Percentiles rank a stretch among this genome's conserved stretches.
Evolutionary conservation across 2,329 filamentous ascomycete genomes (phyloP).

Genomic region (Pleomassaria siparia): DNA sequence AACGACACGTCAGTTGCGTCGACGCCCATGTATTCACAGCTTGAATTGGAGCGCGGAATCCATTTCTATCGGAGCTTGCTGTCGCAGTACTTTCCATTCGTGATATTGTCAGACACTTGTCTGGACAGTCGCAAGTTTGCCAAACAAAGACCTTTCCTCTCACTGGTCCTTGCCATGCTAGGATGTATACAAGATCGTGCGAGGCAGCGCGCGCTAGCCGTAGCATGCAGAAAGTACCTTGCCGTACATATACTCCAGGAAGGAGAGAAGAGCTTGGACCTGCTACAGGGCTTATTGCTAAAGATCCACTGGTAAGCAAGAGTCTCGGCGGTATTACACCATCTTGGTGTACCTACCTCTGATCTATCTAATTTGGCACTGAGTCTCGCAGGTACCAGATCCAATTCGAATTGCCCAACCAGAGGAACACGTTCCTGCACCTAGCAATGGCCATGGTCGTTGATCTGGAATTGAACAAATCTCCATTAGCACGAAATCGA

Average conservation of each 20-base stretch:
- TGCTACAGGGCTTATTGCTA: constrained; percentile 13
- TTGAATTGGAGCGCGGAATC: constrained; percentile 8
- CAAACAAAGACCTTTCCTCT: constrained; percentile 11
- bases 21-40: background rate
- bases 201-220: constrained; percentile 11
- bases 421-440: constrained; percentile 13
- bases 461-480: constrained; percentile 14
- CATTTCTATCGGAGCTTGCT: constrained; percentile 10
- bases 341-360: too few species aligned
- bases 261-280: constrained; percentile 12
- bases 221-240: constrained; percentile 7
- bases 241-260: constrained; percentile 5
- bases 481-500: constrained; percentile 10
- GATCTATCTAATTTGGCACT: background rate
- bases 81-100: constrained; percentile 13
- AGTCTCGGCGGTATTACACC: too few species aligned
- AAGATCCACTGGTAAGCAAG: constrained; percentile 14
- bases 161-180: constrained; percentile 14
- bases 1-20: background rate
- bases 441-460: constrained; percentile 15
- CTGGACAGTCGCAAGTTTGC: constrained; percentile 1
- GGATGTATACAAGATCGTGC: constrained; percentile 13
- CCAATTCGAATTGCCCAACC: constrained; percentile 9
- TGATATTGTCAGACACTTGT: constrained; percentile 3
- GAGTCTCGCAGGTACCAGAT: constrained; percentile 10